Evolutionary conservation across 1,139 yeast species (phyloP), one percentile per base, ranked within the genome.

Genomic region (Debaryomyces sp.): DNA sequence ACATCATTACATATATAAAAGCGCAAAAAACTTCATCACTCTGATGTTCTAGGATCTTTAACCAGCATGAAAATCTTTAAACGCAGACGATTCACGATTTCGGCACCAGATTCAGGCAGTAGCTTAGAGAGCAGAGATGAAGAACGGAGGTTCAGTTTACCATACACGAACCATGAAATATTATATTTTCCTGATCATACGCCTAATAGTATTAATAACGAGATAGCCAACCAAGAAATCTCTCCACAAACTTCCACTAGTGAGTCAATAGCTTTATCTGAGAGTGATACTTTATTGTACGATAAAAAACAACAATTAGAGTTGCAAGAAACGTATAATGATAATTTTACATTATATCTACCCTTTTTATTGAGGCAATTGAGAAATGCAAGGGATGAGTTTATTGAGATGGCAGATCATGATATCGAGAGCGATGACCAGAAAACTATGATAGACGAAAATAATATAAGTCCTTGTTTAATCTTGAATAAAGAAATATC

Each of bases 341-440:
- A 70, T 17, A 76, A 76, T 51, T 74, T 70, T 54, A 67, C 72
- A 23, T 55, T 58, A 30, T 76, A 74, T 53, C 54, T 71, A 9
- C 81, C 81, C 1, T 76, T 58, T 56, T 53, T 74, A 7, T 44
- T 71, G 18, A 56, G 77, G 35, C 59, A 67, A 34, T 46, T 63
- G 51, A 53, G 77, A 34, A 36, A 36, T 41, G 40, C 43, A 32
- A 39, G 44, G 33, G 35, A 45, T 30, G 50, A 47, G 23, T 26
- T n/a, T 5, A n/a, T 22, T 26, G 36, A 46, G n/a, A 29, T 33
- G 24, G 34, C 38, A 27, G 51, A 35, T 10, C 10, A 5, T 30
- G 54, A 49, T 30, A 57, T 46, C 17, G 49, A 52, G 45, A 47
- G 56, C 53, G 67, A 62, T 50, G 70, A 64, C 51, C 52, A 56